These are phyloP conservation scores for Spiraea crenata DNA, from an alignment of 331 rosid genomes.

Conservation along the genomic window DNA sequence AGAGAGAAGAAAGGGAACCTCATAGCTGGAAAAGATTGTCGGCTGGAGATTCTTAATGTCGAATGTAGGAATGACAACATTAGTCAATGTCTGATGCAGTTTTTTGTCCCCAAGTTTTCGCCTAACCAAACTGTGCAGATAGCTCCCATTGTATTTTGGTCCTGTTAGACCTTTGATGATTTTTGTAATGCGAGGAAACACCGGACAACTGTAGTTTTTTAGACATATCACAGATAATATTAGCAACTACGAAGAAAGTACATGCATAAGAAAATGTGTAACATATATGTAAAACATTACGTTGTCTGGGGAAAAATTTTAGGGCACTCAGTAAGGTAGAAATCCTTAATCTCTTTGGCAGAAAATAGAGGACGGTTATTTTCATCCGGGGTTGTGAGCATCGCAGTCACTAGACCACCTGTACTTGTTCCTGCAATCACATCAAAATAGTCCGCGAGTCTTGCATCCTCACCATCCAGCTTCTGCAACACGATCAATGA, in stretches of 20 bases:
- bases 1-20: conserved; percentile 29
- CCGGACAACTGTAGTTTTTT: conserved; percentile 11
- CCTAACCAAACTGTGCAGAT: conserved; percentile 36
- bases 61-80: conserved; percentile 50
- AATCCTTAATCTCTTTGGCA: conserved; percentile 53
- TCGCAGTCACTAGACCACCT: conserved; percentile 56
- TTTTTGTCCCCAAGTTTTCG: conserved; percentile 38
- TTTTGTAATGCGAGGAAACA: conserved; percentile 21
- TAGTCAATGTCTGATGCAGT: conserved; percentile 44
- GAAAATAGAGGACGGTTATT: conserved; percentile 49
- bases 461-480: conserved; percentile 52
- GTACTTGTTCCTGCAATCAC: conserved; percentile 61
- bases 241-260: not conserved
- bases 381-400: conserved; percentile 52
- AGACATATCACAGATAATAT: not conserved
- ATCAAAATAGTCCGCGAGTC: conserved; percentile 56
- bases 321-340: conserved; percentile 44
- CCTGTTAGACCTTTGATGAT: conserved; percentile 40
- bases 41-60: conserved; percentile 53
- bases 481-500: conserved; percentile 23
- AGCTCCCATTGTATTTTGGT: conserved; percentile 54
- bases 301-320: conserved; percentile 45
- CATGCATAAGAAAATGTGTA: not conserved
- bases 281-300: conserved; percentile 18
- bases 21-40: conserved; percentile 43